Base-by-base conservation (phyloP, 768 basidiomycete species). In the Serendipita sp. region DNA sequence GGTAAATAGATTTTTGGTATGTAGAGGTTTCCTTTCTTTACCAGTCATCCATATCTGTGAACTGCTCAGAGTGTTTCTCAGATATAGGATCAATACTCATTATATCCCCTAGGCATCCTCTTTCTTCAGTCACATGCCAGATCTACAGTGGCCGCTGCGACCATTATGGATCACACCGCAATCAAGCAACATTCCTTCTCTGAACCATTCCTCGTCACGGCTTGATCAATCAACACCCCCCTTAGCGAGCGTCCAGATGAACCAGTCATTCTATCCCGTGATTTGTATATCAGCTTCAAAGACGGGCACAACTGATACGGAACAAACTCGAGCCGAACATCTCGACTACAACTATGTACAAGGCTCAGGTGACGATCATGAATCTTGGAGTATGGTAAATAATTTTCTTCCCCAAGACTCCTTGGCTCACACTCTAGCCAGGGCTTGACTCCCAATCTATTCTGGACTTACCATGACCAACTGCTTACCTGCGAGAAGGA, bases 291-390 rank as follows among this genome's bases (percentile, higher is more conserved):
- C 89, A 2, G 92, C 94, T 1, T 94, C 91, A 2, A 83, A 82
- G 68, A 84, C 83, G 67, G 78, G 86, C 3, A 70, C 75, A 3
- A 81, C 83, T 1, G 84, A 83, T 4, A 64, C 81, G 0, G 85
- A 88, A 66, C 77, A 87, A 23, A 80, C 86, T 0, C 68, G 76
- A 7, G 74, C 77, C 2, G 13, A 41, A 41, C 7, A 5, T 41
- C 13, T 13, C n/a, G 89, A 89, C 0, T 96, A 85, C 71, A 78
- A 84, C 23, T 97, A 97, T 71, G 82, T 97, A 5, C 93, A 95
- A 72, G 95, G 95, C 0, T 90, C 89, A 0, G 95, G 93, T 0
- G 95, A 97, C 70, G 95, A 98, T 70, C 91, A 94, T 70, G 93
- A 96, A 73, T 77, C 88, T 3, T 94, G 91, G 92, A 81, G 85